Percentiles rank a stretch among this genome's conserved stretches.
phyloP scores from a whole-genome alignment of 1,284 basidiomycete genomes.

The Ceratorhiza oryzae-sativae region DNA sequence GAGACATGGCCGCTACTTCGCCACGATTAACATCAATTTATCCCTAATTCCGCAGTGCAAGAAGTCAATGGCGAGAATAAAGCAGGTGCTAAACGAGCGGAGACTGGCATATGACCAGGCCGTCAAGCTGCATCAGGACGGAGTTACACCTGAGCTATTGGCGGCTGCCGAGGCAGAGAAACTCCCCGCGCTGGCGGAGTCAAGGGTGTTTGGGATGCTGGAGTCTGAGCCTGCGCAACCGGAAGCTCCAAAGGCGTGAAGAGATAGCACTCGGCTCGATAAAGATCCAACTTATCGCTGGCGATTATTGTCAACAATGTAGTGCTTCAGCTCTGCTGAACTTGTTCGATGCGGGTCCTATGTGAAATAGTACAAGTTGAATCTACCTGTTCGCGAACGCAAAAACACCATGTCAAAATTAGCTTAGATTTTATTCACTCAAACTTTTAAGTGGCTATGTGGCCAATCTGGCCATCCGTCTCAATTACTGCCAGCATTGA shows the following conservation, averaged over 20 bases:
- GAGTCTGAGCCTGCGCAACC: neutral
- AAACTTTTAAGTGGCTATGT: neutral
- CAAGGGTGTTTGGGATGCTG: neutral
- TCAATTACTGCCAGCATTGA: neutral
- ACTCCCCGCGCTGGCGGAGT: neutral
- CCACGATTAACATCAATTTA: neutral
- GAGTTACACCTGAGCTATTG: slow-evolving; percentile 4
- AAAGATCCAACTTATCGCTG: neutral
- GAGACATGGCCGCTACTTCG: slow-evolving; percentile 47
- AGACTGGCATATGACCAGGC: slow-evolving; percentile 76
- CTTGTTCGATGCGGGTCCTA: neutral
- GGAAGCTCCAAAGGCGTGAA: neutral
- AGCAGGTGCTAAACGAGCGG: slow-evolving; percentile 91
- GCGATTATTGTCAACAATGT: neutral
- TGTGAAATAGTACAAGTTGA: neutral
- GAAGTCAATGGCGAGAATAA: slow-evolving; percentile 97
- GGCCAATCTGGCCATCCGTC: neutral
- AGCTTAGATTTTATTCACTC: neutral
- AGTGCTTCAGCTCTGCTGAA: neutral
- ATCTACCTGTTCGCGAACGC: no score
- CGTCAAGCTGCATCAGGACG: slow-evolving; percentile 57
- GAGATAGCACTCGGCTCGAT: neutral
- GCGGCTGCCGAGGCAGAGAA: slow-evolving; percentile 9
- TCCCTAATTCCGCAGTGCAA: slow-evolving; percentile 65
- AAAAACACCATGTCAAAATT: no score